Evolutionary conservation across 2,329 filamentous ascomycete species (phyloP), one percentile per base, ranked within the genome.

Genomic region (Cadophora gregata): DNA sequence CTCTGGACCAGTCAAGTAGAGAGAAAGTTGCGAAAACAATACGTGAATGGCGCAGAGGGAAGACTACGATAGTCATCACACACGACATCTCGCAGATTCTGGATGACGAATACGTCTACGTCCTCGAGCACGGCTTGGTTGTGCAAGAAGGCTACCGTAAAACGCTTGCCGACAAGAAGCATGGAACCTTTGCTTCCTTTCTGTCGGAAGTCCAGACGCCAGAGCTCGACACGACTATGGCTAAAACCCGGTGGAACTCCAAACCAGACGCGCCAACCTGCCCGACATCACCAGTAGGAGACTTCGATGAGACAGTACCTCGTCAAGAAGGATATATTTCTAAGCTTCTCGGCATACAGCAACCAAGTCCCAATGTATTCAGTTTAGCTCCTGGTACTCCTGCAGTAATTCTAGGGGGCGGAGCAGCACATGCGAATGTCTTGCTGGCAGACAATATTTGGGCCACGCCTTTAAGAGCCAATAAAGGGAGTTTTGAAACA

Each of bases 1-100:
- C 92, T 0, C 81, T 98, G 10, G 95, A 98, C 73, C 86, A 89
- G n/a, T 82, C 85, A 10, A 94, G 86, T 64, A 86, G 90, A 68
- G 80, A 80, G 0, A 78, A 88, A 14, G 85, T 97, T 45, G 90
- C 97, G 83, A 86, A 91, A 50, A 87, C 89, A 0, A 90, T 97
- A 62, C 85, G 93, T 8, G 75, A 84, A 24, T 97, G 93, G 95
- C 85, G 96, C 25, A 81, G 80, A 42, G 90, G 86, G 0, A 96
- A 92, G 76, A 97, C 94, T 0, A 98, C 95, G 0, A 92, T 98
- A 61, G 88, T 98, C 71, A 95, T 98, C 73, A 97, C 96, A 0
- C 95, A 98, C 74, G 93, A 98, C 70, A 85, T 96, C 36, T 85
- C 87, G 0, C 91, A 95, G 71, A 95, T 98, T 10, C 77, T 80